Evolutionary conservation across 1,284 basidiomycete genomes (phyloP).

Genomic region (Boletus chippewaensis): DNA sequence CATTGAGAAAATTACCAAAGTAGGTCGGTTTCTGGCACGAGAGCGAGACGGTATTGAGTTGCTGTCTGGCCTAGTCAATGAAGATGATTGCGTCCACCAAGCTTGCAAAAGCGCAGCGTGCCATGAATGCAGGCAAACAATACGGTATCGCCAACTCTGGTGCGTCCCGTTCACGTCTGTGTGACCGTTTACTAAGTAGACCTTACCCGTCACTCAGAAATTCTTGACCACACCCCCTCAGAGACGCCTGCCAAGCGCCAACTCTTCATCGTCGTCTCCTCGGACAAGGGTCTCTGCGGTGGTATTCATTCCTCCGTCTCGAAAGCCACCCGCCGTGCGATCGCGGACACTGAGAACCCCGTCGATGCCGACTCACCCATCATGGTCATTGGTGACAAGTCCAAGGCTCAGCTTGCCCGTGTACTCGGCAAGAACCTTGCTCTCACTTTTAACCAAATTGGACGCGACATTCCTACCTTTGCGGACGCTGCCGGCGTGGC

Average conservation of each 20-base stretch:
- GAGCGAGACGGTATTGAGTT: neutral
- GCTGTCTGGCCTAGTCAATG: conserved; percentile 70
- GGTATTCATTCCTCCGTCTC: conserved; percentile 98
- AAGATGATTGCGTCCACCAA: conserved; percentile 99
- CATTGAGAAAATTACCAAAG: conserved; percentile 99
- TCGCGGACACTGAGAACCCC: conserved; percentile 46
- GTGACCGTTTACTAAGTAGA: conserved; percentile 4
- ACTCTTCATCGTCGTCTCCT: conserved; percentile 91
- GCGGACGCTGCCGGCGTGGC: conserved; percentile 92
- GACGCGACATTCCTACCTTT: conserved; percentile 95
- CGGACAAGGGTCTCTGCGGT: conserved; percentile 99
- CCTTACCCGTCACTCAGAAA: conserved; percentile 48
- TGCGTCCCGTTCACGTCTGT: conserved; percentile 37
- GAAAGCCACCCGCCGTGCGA: conserved; percentile 76
- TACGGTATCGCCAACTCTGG: conserved; percentile 94
- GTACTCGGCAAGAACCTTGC: conserved; percentile 61
- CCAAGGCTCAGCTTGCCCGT: conserved; percentile 87
- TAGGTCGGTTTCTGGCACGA: conserved; percentile 36
- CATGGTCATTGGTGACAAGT: conserved; percentile 95
- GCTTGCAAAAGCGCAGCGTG: conserved; percentile 90
- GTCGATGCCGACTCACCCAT: conserved; percentile 62
- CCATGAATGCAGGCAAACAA: conserved; percentile 90
- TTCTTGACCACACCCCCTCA: conserved; percentile 68
- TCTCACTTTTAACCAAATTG: conserved; percentile 96
- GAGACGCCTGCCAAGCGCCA: conserved; percentile 63